phyloP scores from a whole-genome alignment of 1,139 yeast genomes.

The Trichomonascaceae sp. region DNA sequence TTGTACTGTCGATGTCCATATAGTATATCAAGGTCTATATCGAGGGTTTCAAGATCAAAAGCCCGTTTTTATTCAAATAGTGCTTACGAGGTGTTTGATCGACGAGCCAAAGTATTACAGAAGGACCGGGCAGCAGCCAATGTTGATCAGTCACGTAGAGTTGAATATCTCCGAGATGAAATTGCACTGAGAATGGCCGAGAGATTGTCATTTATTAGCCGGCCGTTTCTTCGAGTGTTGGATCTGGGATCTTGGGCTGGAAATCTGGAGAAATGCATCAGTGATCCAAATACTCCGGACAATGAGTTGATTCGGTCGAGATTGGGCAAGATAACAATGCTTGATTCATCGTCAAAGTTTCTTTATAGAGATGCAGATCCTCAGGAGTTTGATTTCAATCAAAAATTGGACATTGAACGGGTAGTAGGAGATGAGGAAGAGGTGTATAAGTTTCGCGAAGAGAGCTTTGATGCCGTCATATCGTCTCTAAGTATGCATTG shows the following conservation, averaged over 20 bases:
- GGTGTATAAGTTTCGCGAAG: slow-evolving; percentile 17
- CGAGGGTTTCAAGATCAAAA: neutral
- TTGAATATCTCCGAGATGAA: slow-evolving; percentile 73
- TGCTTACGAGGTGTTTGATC: slow-evolving; percentile 56
- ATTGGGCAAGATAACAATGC: slow-evolving; percentile 55
- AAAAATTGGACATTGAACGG: slow-evolving; percentile 41
- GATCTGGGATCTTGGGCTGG: slow-evolving; percentile 78
- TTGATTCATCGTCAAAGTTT: slow-evolving; percentile 55
- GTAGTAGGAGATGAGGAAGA: slow-evolving; percentile 63
- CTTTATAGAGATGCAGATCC: slow-evolving; percentile 46
- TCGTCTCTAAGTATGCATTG: slow-evolving; percentile 76
- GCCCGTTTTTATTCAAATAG: slow-evolving; percentile 5
- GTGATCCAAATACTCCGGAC: slow-evolving; percentile 38
- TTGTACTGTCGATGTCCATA: neutral
- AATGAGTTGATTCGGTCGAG: slow-evolving; percentile 46
- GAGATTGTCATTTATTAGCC: slow-evolving; percentile 64
- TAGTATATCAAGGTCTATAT: neutral
- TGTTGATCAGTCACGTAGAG: slow-evolving; percentile 46
- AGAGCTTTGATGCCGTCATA: slow-evolving; percentile 63
- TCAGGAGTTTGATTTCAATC: slow-evolving; percentile 35
- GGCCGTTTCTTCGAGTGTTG: slow-evolving; percentile 53
- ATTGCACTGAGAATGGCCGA: slow-evolving; percentile 69
- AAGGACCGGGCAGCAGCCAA: slow-evolving; percentile 47
- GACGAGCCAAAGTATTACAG: slow-evolving; percentile 55
- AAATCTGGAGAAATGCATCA: slow-evolving; percentile 41